phyloP scores from a whole-genome alignment of 176 grass and related monocot species.

The Dendrocalamus sinicus region DNA sequence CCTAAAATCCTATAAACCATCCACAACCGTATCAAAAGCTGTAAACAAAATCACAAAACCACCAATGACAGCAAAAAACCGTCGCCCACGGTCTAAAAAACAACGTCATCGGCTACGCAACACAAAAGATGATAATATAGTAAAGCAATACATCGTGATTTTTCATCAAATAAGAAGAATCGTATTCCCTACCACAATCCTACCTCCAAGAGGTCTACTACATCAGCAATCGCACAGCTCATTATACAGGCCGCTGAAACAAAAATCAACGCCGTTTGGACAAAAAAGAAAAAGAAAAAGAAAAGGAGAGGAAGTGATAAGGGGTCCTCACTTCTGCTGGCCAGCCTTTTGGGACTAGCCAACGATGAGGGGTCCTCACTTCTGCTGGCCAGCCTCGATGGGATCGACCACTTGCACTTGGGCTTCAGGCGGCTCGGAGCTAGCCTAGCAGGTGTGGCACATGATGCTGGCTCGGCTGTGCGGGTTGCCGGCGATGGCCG shows the following conservation, averaged over 20 bases:
- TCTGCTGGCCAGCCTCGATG: slow-evolving; percentile 41
- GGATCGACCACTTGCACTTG: slow-evolving; percentile 72
- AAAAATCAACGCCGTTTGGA: background rate
- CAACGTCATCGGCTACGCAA: too few species aligned
- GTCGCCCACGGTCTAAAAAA: too few species aligned
- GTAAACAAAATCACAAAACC: too few species aligned
- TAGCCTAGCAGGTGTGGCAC: background rate
- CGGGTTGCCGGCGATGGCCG: slow-evolving; percentile 48
- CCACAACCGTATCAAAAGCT: too few species aligned
- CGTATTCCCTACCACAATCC: too few species aligned
- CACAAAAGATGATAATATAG: too few species aligned
- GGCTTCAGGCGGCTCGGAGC: slow-evolving; percentile 59
- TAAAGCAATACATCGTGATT: too few species aligned
- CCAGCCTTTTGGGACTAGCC: background rate
- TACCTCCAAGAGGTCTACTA: background rate
- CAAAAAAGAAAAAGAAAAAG: background rate
- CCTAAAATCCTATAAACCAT: too few species aligned
- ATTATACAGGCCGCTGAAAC: slow-evolving; percentile 3
- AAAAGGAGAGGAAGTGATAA: background rate
- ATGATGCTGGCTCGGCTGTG: slow-evolving; percentile 4
- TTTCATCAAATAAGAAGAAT: too few species aligned
- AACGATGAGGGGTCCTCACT: slow-evolving; percentile 40
- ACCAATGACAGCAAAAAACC: too few species aligned
- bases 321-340: slow-evolving; percentile 58
- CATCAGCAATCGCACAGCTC: slow-evolving; percentile 21